Evolutionary conservation across 305 asterid genomes (phyloP).

Genomic region (Fraxinus sp.): DNA sequence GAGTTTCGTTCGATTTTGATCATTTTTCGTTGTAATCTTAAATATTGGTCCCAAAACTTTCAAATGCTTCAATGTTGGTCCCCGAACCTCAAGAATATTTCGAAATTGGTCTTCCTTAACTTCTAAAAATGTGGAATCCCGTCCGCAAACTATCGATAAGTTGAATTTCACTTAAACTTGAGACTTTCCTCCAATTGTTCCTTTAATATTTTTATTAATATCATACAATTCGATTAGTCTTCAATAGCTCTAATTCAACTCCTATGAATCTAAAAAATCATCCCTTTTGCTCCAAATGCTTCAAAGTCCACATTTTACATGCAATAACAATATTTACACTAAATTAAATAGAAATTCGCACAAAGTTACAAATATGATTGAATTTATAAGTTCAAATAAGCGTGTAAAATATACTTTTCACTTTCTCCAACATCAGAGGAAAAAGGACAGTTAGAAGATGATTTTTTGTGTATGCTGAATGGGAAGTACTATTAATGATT

Average conservation of each 20-base stretch:
- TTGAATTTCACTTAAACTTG: background rate
- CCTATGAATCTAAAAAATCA: too few species aligned
- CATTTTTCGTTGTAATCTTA: too few species aligned
- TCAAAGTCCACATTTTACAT: background rate
- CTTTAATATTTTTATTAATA: background rate
- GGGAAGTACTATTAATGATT: background rate
- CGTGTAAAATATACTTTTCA: background rate
- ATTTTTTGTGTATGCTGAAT: too few species aligned
- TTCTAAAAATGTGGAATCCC: background rate
- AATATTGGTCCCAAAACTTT: background rate
- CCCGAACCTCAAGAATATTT: background rate
- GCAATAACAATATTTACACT: too few species aligned
- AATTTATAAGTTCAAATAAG: background rate
- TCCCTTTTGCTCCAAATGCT: background rate
- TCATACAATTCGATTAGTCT: background rate
- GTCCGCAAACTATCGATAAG: background rate
- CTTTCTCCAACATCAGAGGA: background rate
- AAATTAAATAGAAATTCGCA: background rate
- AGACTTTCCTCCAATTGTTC: background rate
- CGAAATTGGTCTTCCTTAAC: background rate
- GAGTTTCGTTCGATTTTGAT: background rate
- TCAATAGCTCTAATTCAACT: background rate
- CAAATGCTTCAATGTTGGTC: background rate
- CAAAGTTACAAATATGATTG: background rate
- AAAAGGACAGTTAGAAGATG: background rate